Base-by-base conservation (phyloP, 2,329 filamentous ascomycete species). In the Fusarium pseudograminearum region DNA sequence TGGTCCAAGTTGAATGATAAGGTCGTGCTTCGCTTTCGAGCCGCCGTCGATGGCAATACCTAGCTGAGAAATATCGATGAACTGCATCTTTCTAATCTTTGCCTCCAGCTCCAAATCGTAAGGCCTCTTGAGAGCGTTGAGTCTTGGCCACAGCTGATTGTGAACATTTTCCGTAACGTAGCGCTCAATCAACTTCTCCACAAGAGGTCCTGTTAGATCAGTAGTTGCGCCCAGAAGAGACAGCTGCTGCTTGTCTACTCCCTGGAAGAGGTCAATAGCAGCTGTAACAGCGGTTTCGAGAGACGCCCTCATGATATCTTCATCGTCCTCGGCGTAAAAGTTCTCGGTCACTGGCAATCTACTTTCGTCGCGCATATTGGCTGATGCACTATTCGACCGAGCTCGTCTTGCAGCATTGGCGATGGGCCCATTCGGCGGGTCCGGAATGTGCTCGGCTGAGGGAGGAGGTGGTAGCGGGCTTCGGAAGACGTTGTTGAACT, bases 81-180 rank as follows among this genome's bases (percentile, higher is more conserved):
- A 92, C 74, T 93, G 90, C 93, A 98, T 98, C 77, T 97, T 93
- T 42, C 92, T 89, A 57, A 98, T 96, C 76, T 96, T 94, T 28
- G 90, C 88, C 77, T 98, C 95, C 8, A 99, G 84, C 73, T 98
- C 94, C 11, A 92, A 83, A 75, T 99, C 96, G 70, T 98, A 94
- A 1, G 89, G 85, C 52, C 91, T 87, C 70, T 93, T 92, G 71
- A 97, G 88, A 4, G 89, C 86, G 76, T 90, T 93, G 24, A 99
- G 83, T 46, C 91, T 88, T 1, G 94, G 93, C 75, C 97, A 99
- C 12, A 99, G 83, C 30, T 97, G 86, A 75, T 95, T 91, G 73
- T 99, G 95, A 9, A 98, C 89, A 78, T 97, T 95, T 77, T 98
- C 96, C 0, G 93, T 89, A 42, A 99, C 90, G 80, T 99, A 98